Conservation (phyloP, 352 stramenopile genomes). For the Pythium utonaiense region DNA sequence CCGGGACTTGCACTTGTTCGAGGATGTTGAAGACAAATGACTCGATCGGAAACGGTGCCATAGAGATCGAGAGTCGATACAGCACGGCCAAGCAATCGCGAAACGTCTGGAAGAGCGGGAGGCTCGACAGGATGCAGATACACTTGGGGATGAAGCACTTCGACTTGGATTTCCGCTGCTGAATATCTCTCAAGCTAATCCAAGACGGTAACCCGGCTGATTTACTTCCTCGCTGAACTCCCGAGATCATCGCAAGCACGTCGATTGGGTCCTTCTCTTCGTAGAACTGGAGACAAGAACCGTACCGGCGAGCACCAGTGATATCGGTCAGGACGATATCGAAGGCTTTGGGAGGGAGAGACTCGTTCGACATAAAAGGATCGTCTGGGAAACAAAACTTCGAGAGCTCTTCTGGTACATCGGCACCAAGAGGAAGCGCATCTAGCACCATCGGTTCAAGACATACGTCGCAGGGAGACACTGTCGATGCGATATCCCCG, state of each 20-base stretch:
- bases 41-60: conserved; percentile 31
- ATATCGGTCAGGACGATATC: conserved; percentile 77
- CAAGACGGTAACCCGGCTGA: conserved; percentile 51
- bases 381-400: conserved; percentile 74
- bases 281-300: conserved; percentile 60
- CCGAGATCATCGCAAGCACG: conserved; percentile 54
- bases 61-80: conserved; percentile 43
- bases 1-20: conserved; percentile 41
- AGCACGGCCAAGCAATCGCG: conserved; percentile 40
- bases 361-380: conserved; percentile 41
- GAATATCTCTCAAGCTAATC: conserved; percentile 68
- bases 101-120: conserved; percentile 57
- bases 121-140: conserved; percentile 55
- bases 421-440: conserved; percentile 35
- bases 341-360: conserved; percentile 40
- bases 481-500: conserved; percentile 33
- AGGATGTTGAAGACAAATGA: conserved; percentile 53
- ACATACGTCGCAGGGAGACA: conserved; percentile 37
- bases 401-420: conserved; percentile 57
- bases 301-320: conserved; percentile 50
- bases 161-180: conserved; percentile 50
- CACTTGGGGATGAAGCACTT: conserved; percentile 63
- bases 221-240: conserved; percentile 31
- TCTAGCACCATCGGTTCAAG: conserved; percentile 55
- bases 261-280: conserved; percentile 62